Base-by-base conservation (phyloP, 352 stramenopile genomes). In the Globisporangium yorkense region DNA sequence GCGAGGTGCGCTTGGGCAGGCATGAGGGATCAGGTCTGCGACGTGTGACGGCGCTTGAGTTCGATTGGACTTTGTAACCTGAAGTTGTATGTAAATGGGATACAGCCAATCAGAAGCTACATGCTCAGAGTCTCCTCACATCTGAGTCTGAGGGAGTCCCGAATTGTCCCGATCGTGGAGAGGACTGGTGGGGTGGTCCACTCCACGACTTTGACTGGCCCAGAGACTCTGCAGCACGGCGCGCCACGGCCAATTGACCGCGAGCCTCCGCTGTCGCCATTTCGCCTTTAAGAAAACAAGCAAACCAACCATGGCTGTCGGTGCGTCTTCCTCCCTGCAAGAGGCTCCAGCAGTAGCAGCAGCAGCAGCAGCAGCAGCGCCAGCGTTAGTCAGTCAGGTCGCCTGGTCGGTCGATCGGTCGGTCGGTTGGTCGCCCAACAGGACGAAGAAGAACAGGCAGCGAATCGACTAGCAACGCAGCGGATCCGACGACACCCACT, bases 241-340 rank as follows among this genome's bases (percentile, higher is more conserved):
- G 31, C 35, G 35, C 35, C 35, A 9, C 35, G 35, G 12, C 35
- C 43, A 48, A 48, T 48, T 29, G n/a, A 5, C 12, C 7, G 40
- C 40, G 13, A 45, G 40, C 13, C 43, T 48, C 40, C 33, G 72
- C 54, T 59, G 52, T 51, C 66, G 57, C 82, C 80, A 92, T 89
- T 93, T 91, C 83, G 80, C 80, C 83, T 91, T 93, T 90, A 88
- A 71, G 72, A 88, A 88, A 77, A 74, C 60, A 88, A 87, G 75
- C 78, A 74, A 87, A 84, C 52, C 59, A 82, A 89, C 74, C 79
- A 93, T 93, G 80, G 80, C 80, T 87, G 78, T 90, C 74, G 80
- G 80, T 90, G 71, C 75, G 80, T 90, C 37, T 16, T 15, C 9
- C 4, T 37, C 27, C 24, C 18, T 53, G 20, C 40, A 35, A 18